phyloP scores from a whole-genome alignment of 2,329 filamentous ascomycete genomes.

The Colletotrichum tofieldiae region DNA sequence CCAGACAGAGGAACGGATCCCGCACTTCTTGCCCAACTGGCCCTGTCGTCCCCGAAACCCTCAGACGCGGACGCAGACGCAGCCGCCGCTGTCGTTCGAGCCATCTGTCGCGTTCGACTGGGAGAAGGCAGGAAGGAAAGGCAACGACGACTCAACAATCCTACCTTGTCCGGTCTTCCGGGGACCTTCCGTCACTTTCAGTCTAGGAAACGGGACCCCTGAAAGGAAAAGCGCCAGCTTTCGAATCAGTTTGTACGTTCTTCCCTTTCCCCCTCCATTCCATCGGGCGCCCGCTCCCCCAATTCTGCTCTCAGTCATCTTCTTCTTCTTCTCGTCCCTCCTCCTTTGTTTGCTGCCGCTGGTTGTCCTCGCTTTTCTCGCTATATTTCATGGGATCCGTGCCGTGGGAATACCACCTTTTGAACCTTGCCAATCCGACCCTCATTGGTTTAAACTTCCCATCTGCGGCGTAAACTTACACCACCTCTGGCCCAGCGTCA shows the following conservation, averaged over 20 bases:
- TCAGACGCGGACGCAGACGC: constrained; percentile 32
- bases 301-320: constrained; percentile 22
- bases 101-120: constrained; percentile 16
- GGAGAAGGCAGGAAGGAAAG: constrained; percentile 4
- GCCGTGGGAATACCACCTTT: constrained; percentile 23
- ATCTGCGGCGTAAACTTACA: constrained; percentile 40
- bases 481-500: constrained; percentile 23
- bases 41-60: constrained; percentile 22
- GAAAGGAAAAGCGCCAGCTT: constrained; percentile 26
- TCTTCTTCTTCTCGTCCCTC: constrained; percentile 33
- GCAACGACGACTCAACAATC: constrained; percentile 19
- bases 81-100: constrained; percentile 22
- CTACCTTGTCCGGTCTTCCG: constrained; percentile 7
- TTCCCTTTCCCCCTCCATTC: constrained; percentile 20
- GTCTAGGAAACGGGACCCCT: constrained; percentile 13
- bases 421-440: constrained; percentile 27
- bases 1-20: constrained; percentile 27
- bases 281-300: constrained; percentile 1
- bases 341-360: constrained; percentile 24
- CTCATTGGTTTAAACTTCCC: constrained; percentile 34
- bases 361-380: background rate
- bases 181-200: constrained; percentile 1
- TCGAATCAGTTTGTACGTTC: constrained; percentile 34
- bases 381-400: constrained; percentile 11
- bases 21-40: constrained; percentile 12